Base-by-base conservation (phyloP, 129 eudicot species). In the Solidago caesia region DNA sequence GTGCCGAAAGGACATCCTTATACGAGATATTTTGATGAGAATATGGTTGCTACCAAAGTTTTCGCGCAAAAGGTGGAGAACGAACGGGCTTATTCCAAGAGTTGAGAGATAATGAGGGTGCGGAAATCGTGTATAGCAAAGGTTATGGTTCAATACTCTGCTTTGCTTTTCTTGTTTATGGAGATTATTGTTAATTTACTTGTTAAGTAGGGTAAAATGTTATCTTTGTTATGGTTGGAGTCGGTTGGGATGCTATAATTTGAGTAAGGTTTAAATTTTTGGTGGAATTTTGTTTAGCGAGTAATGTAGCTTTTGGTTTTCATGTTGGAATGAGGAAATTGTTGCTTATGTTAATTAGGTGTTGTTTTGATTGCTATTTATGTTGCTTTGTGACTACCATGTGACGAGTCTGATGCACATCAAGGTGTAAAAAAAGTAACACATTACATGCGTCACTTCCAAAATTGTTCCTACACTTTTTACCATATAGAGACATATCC, bases 1-100 rank as follows among this genome's bases (percentile, higher is more conserved):
- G 96, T 94, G n/a, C 99, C 99, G 1, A 81, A 87, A 62, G 96
- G 86, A 41, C 99, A 94, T 64, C 99, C 99, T 1, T 94, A 88
- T 64, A 84, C 88, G 1, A 46, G 81, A 47, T 91, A 85, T 76
- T 94, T 90, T 49, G 96, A 94, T 73, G 91, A 91, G 66, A 88
- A 87, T 82, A 84, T 94, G 96, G 78, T 72, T 65, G 97, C 96
- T 1, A 83, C 96, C 0, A 90, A 93, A 85, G 75, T 86, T 10
- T 88, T 90, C 47, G 91, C 86, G 9, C 86, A 90, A 85, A 92
- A 79, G 75, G 81, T 81, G 86, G 98, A 89, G 79, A 83, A 77
- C 6, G 91, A 87, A 83, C 85, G 91, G 62, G 81, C 85, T 4
- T 79, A 52, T 65, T 65, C 86, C 8, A 85, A 68, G 71, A 82